Base-by-base conservation (phyloP, 305 asterid genomes). In the Solanum chacoense region DNA sequence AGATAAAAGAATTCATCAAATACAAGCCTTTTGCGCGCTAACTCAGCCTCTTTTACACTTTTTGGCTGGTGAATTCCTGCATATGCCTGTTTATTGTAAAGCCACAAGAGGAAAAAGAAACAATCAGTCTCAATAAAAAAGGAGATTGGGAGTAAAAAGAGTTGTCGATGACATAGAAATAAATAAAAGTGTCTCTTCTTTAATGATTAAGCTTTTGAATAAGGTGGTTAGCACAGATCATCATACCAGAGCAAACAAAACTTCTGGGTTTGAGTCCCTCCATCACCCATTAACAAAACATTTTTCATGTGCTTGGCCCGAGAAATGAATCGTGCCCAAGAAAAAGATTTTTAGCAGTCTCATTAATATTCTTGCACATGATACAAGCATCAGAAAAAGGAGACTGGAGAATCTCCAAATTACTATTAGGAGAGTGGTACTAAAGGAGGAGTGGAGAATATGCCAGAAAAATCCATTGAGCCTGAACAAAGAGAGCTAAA, bases 1-100 rank as follows among this genome's bases (percentile, higher is more conserved):
- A 97, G 94, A 93, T 96, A 96, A 88, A 97, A 96, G 93, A 97
- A 97, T 93, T 97, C 99, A 87, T 97, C 99, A 94, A 97, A 97
- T 87, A 97, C 95, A 88, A 97, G 97, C 96, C 99, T 94, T 91
- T 91, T 94, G 84, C 99, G 98, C 89, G 99, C 98, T 89, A 93
- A 92, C 91, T 97, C 97, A 45, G 99, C 99, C 91, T 91, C 93
- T 88, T 86, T 89, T 88, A 97, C 88, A 91, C 91, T 90, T 92
- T 91, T 91, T 24, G 99, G 99, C 92, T 93, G 95, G 94, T 97
- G 99, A 90, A 97, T 97, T 76, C 99, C 98, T 89, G 87, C 87
- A 94, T 96, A 97, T 89, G 99, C 98, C 99, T 97, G 95, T 91
- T 84, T 55, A 84, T 84, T 89, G 84, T 55, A 81, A 45, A 81